Conservation (phyloP, 257 asterid genomes). For the Gynochthodes officinalis region DNA sequence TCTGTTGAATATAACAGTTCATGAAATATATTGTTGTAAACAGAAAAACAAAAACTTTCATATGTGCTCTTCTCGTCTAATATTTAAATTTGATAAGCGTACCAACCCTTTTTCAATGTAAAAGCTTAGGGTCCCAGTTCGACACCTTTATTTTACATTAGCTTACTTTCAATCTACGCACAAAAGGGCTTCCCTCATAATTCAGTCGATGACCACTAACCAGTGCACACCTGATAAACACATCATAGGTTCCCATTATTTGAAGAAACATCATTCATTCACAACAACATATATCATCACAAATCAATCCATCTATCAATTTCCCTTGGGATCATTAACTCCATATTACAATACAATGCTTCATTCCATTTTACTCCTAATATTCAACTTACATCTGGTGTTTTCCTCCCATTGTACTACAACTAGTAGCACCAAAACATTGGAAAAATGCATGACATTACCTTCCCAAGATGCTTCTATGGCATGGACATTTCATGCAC, state of each 20-base stretch:
- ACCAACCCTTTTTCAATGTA: background rate
- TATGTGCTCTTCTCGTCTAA: too few relatives aligned
- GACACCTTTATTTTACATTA: background rate
- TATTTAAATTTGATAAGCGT: too few relatives aligned
- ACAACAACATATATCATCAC: slow-evolving; percentile 7
- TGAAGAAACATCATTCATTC: slow-evolving; percentile 9
- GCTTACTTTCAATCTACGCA: slow-evolving; percentile 22
- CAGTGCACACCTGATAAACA: background rate
- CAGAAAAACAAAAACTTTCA: too few relatives aligned
- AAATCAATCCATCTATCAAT: background rate
- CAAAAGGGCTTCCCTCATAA: slow-evolving; percentile 3
- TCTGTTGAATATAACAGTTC: too few relatives aligned
- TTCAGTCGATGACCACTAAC: background rate
- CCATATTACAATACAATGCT: slow-evolving; percentile 14
- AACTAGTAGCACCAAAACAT: slow-evolving; percentile 44
- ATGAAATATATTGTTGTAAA: too few relatives aligned
- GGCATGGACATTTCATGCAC: slow-evolving; percentile 81
- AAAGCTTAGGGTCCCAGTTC: background rate
- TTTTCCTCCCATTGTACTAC: slow-evolving; percentile 56
- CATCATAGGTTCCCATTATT: slow-evolving; percentile 1
- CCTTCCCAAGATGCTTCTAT: slow-evolving; percentile 84
- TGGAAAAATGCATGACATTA: slow-evolving; percentile 62
- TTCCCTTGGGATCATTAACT: background rate
- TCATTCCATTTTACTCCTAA: slow-evolving; percentile 19
- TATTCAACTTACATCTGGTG: slow-evolving; percentile 24